A percentile compares a stretch with the other conserved stretches of the same genome.
Conservation (phyloP, 2,329 filamentous ascomycete genomes). For the Harringtonia aguacate region DNA sequence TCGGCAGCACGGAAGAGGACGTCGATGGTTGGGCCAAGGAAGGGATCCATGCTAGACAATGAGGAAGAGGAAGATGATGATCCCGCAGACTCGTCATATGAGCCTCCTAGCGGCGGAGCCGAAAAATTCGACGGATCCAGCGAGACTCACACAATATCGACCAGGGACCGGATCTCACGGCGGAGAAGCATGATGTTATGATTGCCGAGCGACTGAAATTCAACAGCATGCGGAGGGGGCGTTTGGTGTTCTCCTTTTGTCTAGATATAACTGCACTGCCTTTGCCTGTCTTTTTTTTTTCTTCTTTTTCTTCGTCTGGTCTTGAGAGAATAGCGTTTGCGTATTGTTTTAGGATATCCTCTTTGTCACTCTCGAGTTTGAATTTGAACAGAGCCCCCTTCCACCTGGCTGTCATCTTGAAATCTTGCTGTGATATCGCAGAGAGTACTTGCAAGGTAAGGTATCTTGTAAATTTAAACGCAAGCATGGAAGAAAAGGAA, state of each 20-base stretch:
- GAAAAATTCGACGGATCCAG: background rate
- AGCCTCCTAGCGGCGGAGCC: conserved; percentile 11
- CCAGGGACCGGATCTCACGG: conserved; percentile 27
- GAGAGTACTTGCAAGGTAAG: background rate
- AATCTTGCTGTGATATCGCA: background rate
- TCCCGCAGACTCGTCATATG: conserved; percentile 17
- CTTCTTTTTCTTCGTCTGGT: background rate
- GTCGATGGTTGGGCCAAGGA: conserved; percentile 29
- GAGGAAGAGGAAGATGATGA: conserved; percentile 23
- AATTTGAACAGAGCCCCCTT: background rate
- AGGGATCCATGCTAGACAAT: conserved; percentile 17
- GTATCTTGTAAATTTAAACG: background rate
- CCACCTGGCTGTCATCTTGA: background rate
- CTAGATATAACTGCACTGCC: background rate
- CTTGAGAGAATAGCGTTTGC: conserved; percentile 4
- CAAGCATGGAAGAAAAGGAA: too few relatives aligned
- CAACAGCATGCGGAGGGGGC: background rate
- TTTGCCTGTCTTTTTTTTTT: background rate
- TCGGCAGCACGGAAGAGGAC: conserved; percentile 26
- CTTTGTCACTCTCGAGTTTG: background rate
- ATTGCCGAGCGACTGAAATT: conserved; percentile 11
- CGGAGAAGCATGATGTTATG: conserved; percentile 51
- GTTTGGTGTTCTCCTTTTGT: conserved; percentile 9
- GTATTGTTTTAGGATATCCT: conserved; percentile 13
- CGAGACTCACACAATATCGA: conserved; percentile 13